These are phyloP conservation scores for Didymella exigua DNA, from an alignment of 2,329 filamentous ascomycete species.

Conservation along the genomic window DNA sequence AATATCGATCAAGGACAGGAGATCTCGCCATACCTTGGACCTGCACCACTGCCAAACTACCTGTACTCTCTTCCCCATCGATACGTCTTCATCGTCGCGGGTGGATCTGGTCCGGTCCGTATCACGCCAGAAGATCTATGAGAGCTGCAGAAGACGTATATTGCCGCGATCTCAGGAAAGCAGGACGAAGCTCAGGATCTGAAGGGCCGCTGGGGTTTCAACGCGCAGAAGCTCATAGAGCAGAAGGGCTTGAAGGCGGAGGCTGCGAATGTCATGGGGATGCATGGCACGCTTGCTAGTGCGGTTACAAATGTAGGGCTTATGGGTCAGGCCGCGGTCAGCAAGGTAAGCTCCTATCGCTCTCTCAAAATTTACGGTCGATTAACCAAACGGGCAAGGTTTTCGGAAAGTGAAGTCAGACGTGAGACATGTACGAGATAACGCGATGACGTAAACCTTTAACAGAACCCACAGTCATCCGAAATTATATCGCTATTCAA, in stretches of 20 bases:
- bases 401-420: neutral
- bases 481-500: no score
- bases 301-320: constrained; percentile 20
- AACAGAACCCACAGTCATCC: no score
- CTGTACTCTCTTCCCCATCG: constrained; percentile 27
- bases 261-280: constrained; percentile 27
- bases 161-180: constrained; percentile 22
- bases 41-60: constrained; percentile 31
- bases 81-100: constrained; percentile 29
- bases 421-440: no score
- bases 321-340: constrained; percentile 23
- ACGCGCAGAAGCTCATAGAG: constrained; percentile 26
- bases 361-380: neutral
- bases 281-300: constrained; percentile 26
- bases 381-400: neutral
- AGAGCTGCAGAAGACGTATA: constrained; percentile 25
- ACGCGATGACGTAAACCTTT: no score
- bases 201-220: constrained; percentile 33
- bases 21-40: constrained; percentile 27
- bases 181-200: constrained; percentile 28
- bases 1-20: constrained; percentile 4
- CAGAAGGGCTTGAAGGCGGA: constrained; percentile 25
- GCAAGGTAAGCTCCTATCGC: constrained; percentile 18
- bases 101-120: constrained; percentile 3
- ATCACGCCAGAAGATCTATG: constrained; percentile 25